These are phyloP conservation scores for Pisolithus marmoratus DNA, from an alignment of 768 basidiomycete species.

Conservation along the genomic window DNA sequence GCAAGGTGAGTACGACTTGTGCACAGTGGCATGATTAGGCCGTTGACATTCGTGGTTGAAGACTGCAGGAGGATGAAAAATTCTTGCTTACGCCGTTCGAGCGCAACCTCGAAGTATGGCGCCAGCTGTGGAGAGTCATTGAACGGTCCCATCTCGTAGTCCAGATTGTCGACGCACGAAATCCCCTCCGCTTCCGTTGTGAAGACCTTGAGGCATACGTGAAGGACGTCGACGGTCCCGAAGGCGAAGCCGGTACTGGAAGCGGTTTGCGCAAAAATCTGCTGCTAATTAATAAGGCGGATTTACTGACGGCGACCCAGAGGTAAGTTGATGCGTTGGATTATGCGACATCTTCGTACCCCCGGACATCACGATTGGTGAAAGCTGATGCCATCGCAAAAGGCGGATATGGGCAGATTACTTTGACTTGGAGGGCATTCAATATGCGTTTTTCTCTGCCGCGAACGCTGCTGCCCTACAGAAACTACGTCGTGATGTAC, in stretches of 20 bases:
- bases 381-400: not conserved
- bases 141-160: slow-evolving; percentile 93
- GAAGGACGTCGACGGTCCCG: slow-evolving; percentile 72
- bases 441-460: slow-evolving; percentile 92
- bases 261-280: slow-evolving; percentile 68
- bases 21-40: not conserved
- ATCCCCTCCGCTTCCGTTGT: slow-evolving; percentile 88
- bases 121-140: slow-evolving; percentile 95
- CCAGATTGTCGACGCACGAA: slow-evolving; percentile 95
- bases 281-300: slow-evolving; percentile 92
- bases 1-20: slow-evolving; percentile 63
- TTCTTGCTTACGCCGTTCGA: slow-evolving; percentile 96
- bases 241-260: slow-evolving; percentile 75
- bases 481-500: slow-evolving; percentile 55
- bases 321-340: slow-evolving; percentile 43
- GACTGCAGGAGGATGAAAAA: slow-evolving; percentile 81
- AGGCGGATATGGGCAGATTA: slow-evolving; percentile 90
- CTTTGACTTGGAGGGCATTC: slow-evolving; percentile 68
- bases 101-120: slow-evolving; percentile 96
- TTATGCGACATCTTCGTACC: not conserved
- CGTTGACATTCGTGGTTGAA: slow-evolving; percentile 21
- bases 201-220: slow-evolving; percentile 89
- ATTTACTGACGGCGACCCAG: slow-evolving; percentile 82
- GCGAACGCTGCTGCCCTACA: slow-evolving; percentile 83
- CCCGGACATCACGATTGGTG: not conserved